Base-by-base conservation (phyloP, 306 rosid genomes). In the Cotoneaster glaucophyllus region DNA sequence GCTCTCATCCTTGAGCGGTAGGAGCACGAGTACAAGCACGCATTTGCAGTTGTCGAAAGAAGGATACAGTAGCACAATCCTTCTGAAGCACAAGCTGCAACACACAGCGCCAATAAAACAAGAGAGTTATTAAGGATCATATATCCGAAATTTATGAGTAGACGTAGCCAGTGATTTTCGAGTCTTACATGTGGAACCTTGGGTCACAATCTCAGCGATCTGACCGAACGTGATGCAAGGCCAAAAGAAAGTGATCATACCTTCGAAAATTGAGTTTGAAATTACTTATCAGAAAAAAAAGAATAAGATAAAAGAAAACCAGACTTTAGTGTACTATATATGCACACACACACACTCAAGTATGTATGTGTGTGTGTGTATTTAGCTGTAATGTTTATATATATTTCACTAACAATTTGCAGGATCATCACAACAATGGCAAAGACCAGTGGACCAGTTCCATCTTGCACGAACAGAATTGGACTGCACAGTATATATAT, bases 191-290 rank as follows among this genome's bases (percentile, higher is more conserved):
- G 85, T 54, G 44, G 67, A 76, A 66, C 89, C 97, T 83, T 77
- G 79, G 50, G 71, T 76, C 8, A 91, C 77, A 70, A 91, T 79
- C 76, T 89, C 90, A 61, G 93, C 88, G 22, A 91, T 84, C 84
- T 78, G 74, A 37, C 96, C 93, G 73, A 91, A 91, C 6, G 96
- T 87, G 81, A 89, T 76, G 74, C 92, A 89, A 48, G 96, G 93
- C 80, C 93, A 91, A 77, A 70, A 78, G 74, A 79, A 82, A 79
- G 96, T 91, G 44, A 88, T 89, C 69, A 87, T 21, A 80, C 90
- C 96, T 90, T 67, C 24, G n/a, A 62, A 48, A 21, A 3, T 8
- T 19, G 9, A 71, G 15, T 65, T 8, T 5, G 14, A 17, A 57
- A 71, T n/a, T 18, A 10, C 32, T 52, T 22, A 6, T 31, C 19